phyloP scores from a whole-genome alignment of 352 stramenopile genomes.

The Globisporangium lucens region DNA sequence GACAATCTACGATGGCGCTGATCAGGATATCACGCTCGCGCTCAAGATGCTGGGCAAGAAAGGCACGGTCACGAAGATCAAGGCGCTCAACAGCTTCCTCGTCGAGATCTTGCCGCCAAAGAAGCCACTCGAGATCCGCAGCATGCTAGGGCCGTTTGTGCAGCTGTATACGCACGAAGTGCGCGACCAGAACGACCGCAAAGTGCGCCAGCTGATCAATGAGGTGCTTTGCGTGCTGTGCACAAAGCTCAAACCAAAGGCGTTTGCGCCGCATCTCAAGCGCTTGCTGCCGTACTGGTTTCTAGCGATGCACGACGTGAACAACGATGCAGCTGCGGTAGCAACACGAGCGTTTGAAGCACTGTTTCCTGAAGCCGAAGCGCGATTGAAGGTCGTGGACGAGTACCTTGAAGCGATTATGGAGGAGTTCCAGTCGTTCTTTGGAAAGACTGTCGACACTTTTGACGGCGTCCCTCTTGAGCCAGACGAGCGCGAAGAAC shows the following conservation, averaged over 20 bases:
- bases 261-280: slow-evolving; percentile 67
- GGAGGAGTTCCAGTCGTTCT: slow-evolving; percentile 65
- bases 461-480: slow-evolving; percentile 63
- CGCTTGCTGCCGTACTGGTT: slow-evolving; percentile 78
- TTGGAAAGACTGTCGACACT: slow-evolving; percentile 50
- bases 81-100: slow-evolving; percentile 69
- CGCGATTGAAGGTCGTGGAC: slow-evolving; percentile 30
- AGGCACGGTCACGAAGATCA: slow-evolving; percentile 74
- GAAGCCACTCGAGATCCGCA: slow-evolving; percentile 52
- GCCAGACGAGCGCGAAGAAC: slow-evolving; percentile 63
- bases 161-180: slow-evolving; percentile 80
- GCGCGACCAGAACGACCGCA: slow-evolving; percentile 81
- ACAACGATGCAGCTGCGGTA: slow-evolving; percentile 43
- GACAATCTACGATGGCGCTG: slow-evolving; percentile 72
- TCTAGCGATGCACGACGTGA: slow-evolving; percentile 77
- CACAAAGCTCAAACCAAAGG: slow-evolving; percentile 63
- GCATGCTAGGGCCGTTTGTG: slow-evolving; percentile 73
- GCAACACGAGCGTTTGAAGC: slow-evolving; percentile 50
- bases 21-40: slow-evolving; percentile 72
- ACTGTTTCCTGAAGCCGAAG: slow-evolving; percentile 42
- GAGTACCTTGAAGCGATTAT: slow-evolving; percentile 44
- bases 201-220: slow-evolving; percentile 73
- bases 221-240: slow-evolving; percentile 59
- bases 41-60: slow-evolving; percentile 89
- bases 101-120: slow-evolving; percentile 57